These are phyloP conservation scores for Acorus calamus DNA, from an alignment of 106 monocot species.

Conservation along the genomic window DNA sequence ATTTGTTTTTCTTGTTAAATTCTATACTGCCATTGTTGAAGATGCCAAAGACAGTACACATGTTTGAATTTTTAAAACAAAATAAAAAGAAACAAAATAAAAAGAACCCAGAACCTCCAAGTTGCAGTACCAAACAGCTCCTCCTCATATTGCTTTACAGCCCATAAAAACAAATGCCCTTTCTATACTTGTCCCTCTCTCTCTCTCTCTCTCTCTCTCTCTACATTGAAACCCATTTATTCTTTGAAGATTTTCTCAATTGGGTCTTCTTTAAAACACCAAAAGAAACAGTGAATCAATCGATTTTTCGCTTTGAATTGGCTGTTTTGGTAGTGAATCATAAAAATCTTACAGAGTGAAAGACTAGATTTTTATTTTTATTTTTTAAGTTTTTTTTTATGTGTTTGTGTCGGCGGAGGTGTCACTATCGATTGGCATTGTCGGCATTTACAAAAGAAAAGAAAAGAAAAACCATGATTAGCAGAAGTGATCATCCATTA, in stretches of 20 bases:
- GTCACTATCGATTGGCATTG: conserved; percentile 35
- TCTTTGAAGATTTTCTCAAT: neutral
- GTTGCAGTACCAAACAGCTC: conserved; percentile 19
- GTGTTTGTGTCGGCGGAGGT: conserved; percentile 26
- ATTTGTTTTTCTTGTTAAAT: no score
- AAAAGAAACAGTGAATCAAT: no score
- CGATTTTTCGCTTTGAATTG: no score
- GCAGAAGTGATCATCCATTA: conserved; percentile 7
- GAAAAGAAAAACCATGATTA: conserved; percentile 2
- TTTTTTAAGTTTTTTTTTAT: neutral
- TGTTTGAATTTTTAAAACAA: neutral
- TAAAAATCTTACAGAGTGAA: no score
- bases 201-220: neutral
- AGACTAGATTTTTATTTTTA: no score
- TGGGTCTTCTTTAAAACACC: no score
- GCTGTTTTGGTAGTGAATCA: no score
- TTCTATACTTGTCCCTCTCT: neutral
- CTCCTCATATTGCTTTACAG: conserved; percentile 39
- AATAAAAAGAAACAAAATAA: neutral
- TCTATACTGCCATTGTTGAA: no score
- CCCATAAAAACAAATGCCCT: conserved; percentile 18
- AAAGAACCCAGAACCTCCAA: conserved; percentile 10
- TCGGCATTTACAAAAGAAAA: conserved; percentile 3
- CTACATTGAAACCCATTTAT: neutral
- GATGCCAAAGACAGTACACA: no score